Evolutionary conservation across 768 basidiomycete genomes (phyloP).

Genomic region (Auricularia cornea): DNA sequence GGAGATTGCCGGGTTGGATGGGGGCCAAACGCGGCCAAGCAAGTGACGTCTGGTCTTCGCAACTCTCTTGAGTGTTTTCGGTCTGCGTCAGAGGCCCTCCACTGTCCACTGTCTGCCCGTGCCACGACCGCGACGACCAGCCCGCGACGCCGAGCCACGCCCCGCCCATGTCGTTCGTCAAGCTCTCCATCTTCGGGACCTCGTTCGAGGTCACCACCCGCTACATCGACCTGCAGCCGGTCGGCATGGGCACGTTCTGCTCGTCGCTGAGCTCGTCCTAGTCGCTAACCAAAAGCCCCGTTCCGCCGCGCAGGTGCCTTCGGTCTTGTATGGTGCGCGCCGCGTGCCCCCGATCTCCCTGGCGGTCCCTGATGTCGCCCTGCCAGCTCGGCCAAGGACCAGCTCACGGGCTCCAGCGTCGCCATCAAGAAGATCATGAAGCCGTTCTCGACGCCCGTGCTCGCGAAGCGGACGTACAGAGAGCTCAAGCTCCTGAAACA

Average conservation of each 20-base stretch:
- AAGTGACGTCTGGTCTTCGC: neutral
- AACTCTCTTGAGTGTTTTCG: neutral
- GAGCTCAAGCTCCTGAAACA: conserved; percentile 98
- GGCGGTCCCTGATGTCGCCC: too few relatives aligned
- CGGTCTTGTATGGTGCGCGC: conserved; percentile 87
- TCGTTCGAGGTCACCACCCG: conserved; percentile 98
- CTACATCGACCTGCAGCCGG: conserved; percentile 98
- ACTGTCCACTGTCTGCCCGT: neutral
- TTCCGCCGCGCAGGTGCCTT: conserved; percentile 62
- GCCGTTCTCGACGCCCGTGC: conserved; percentile 97
- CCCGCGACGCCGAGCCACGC: neutral
- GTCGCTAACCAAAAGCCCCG: neutral
- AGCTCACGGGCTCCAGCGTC: conserved; percentile 85
- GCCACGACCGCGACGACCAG: too few relatives aligned
- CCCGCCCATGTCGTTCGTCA: conserved; percentile 78
- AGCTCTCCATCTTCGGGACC: conserved; percentile 97
- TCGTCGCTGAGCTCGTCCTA: neutral
- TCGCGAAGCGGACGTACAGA: conserved; percentile 94
- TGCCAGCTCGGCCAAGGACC: conserved; percentile 83
- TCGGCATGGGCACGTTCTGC: conserved; percentile 83
- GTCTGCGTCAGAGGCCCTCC: neutral
- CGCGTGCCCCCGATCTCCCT: too few relatives aligned
- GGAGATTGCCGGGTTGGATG: neutral
- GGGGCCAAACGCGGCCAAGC: neutral
- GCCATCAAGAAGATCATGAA: conserved; percentile 99